Conservation (phyloP, 805 yeast genomes). For the Clavispora fructus region DNA sequence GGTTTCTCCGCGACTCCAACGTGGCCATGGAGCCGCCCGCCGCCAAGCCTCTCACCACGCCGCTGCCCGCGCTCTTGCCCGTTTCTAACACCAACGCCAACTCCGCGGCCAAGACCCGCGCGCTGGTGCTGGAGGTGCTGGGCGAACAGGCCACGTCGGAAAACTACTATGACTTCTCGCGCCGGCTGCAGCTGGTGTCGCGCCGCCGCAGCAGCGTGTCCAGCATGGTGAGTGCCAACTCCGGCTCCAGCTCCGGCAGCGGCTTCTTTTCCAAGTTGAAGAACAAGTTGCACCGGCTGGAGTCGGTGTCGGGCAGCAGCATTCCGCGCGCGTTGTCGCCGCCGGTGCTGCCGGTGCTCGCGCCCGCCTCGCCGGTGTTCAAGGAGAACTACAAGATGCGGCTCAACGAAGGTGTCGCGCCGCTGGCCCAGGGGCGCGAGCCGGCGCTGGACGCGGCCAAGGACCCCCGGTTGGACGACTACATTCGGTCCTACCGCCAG, state of each 20-base stretch:
- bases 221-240: conserved; percentile 10
- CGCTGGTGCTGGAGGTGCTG: conserved; percentile 25
- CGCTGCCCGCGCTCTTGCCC: conserved; percentile 13
- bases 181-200: neutral
- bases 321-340: neutral
- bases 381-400: conserved; percentile 15
- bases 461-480: conserved; percentile 35
- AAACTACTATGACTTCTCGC: neutral
- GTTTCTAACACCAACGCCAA: conserved; percentile 29
- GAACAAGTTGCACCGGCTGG: conserved; percentile 22
- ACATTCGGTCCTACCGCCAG: conserved; percentile 28
- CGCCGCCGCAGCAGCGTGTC: conserved; percentile 16
- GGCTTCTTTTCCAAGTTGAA: conserved; percentile 35
- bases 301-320: conserved; percentile 3
- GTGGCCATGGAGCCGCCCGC: conserved; percentile 4
- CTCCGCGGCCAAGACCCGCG: conserved; percentile 26
- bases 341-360: conserved; percentile 1
- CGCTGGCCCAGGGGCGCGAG: neutral
- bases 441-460: neutral
- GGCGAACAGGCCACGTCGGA: conserved; percentile 16
- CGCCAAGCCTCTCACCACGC: conserved; percentile 7
- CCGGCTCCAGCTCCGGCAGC: conserved; percentile 10
- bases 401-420: neutral
- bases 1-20: conserved; percentile 43
- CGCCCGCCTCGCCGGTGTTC: conserved; percentile 8